Conservation (phyloP, 2,329 filamentous ascomycete genomes). For the Chaetomiaceae sp. region DNA sequence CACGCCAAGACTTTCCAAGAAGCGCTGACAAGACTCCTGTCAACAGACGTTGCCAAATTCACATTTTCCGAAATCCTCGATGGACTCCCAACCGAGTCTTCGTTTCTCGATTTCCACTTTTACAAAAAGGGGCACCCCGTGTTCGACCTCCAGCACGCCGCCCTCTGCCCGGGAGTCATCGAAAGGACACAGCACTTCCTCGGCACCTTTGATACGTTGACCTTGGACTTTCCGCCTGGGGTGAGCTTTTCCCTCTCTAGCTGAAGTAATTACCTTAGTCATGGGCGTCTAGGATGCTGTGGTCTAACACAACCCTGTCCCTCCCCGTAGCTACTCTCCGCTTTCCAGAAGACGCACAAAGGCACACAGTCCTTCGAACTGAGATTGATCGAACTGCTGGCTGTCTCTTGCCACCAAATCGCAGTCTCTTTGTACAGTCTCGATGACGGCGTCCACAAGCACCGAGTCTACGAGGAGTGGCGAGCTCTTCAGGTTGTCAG, state of each 20-base stretch:
- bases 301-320: no score
- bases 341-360: constrained; percentile 8
- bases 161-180: constrained; percentile 13
- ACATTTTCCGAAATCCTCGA: constrained; percentile 13
- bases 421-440: constrained; percentile 15
- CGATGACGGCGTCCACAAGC: constrained; percentile 7
- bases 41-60: constrained; percentile 2
- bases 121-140: constrained; percentile 1
- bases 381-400: constrained; percentile 17
- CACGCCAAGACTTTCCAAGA: background rate
- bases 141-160: background rate
- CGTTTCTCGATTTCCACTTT: background rate
- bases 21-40: background rate
- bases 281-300: no score
- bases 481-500: background rate
- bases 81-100: constrained; percentile 4
- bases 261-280: no score
- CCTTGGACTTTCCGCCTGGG: background rate
- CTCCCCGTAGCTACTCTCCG: constrained; percentile 4
- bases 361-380: constrained; percentile 13
- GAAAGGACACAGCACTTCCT: constrained; percentile 7
- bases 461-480: constrained; percentile 12
- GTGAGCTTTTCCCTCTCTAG: background rate
- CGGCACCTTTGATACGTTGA: background rate
- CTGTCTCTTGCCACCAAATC: constrained; percentile 16